These are phyloP conservation scores for Globomyces pollinis-pini DNA, from an alignment of 192 early-diverging fungal species.

Conservation along the genomic window DNA sequence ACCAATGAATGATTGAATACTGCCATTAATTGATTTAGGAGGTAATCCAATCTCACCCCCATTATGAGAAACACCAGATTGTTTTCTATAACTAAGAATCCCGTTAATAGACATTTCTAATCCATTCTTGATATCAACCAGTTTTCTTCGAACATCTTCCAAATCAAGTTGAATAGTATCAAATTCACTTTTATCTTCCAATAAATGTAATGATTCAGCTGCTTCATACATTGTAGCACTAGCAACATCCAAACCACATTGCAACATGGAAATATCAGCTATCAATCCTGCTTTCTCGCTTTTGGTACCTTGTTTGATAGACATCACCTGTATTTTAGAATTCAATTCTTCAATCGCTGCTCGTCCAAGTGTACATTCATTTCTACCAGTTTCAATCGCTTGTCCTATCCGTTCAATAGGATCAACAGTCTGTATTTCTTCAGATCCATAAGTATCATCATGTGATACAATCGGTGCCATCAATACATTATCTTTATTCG, in stretches of 20 bases:
- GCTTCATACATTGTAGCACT: conserved; percentile 7
- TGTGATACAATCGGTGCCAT: conserved; percentile 5
- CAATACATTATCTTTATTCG: neutral
- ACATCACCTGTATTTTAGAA: neutral
- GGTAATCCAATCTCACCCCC: too few relatives aligned
- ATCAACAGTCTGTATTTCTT: neutral
- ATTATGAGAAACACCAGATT: neutral
- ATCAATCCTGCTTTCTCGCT: neutral
- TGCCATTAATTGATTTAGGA: too few relatives aligned
- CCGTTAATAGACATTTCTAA: neutral
- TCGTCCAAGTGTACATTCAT: neutral
- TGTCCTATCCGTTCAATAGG: neutral
- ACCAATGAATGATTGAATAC: neutral
- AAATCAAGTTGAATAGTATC: neutral
- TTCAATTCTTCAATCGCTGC: neutral
- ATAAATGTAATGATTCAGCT: neutral
- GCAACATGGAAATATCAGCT: conserved; percentile 6
- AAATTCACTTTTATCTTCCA: neutral
- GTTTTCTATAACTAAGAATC: neutral
- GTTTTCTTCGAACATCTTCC: neutral
- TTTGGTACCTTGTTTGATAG: neutral
- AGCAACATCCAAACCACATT: conserved; percentile 9
- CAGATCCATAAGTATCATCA: neutral
- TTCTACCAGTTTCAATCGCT: neutral
- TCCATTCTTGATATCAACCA: neutral